Percentiles rank a stretch among this genome's conserved stretches.
Conservation (phyloP, 2,329 filamentous ascomycete genomes). For the Magnaporthales sp. region DNA sequence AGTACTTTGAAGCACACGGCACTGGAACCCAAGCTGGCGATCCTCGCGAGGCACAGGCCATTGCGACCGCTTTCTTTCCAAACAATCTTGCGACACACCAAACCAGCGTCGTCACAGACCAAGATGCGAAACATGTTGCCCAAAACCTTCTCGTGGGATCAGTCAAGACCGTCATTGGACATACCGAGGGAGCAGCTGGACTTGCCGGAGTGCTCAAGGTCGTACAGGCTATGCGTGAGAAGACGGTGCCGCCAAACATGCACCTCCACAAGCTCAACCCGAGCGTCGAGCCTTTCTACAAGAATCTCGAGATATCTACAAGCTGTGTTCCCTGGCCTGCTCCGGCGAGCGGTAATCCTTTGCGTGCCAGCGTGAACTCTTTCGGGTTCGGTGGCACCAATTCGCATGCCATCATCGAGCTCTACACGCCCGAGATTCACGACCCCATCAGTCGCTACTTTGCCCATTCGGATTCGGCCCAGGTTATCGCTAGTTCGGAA, state of each 20-base stretch:
- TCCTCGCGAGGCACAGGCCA: conserved; percentile 32
- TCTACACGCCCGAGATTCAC: conserved; percentile 25
- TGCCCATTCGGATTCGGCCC: background rate
- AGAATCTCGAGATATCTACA: conserved; percentile 24
- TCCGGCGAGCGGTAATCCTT: conserved; percentile 22
- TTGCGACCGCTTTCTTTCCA: conserved; percentile 30
- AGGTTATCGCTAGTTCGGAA: background rate
- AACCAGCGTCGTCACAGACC: background rate
- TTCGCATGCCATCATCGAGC: conserved; percentile 32
- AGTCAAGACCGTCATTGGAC: conserved; percentile 36
- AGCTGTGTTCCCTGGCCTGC: conserved; percentile 23
- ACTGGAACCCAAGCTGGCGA: conserved; percentile 20
- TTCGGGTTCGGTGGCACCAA: conserved; percentile 38
- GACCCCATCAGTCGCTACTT: conserved; percentile 9
- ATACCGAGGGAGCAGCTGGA: conserved; percentile 40
- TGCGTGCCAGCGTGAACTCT: conserved; percentile 33
- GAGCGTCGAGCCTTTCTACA: conserved; percentile 25
- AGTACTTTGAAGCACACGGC: conserved; percentile 40
- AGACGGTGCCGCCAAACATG: conserved; percentile 31
- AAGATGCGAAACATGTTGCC: background rate
- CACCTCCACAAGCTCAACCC: conserved; percentile 32
- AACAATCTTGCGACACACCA: too few relatives aligned
- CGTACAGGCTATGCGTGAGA: conserved; percentile 29
- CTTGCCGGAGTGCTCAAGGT: conserved; percentile 38
- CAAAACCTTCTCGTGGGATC: conserved; percentile 28